Conservation (phyloP, 208 protist genomes). For the Acanthamoeba sp. region DNA sequence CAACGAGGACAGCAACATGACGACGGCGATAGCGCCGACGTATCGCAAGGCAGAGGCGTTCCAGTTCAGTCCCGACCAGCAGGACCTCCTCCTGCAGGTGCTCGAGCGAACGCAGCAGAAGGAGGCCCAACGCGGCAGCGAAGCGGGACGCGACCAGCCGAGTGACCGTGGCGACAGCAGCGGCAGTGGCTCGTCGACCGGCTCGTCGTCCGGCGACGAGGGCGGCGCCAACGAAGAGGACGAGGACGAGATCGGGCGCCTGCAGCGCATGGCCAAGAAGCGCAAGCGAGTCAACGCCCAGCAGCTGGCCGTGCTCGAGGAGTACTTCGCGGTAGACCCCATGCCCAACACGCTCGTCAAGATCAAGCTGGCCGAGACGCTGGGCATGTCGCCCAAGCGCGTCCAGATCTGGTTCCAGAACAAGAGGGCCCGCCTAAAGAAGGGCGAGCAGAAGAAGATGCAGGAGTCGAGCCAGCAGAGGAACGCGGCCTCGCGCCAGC, state of each 20-base stretch:
- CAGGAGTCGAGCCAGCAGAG: background rate
- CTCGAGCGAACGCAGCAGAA: constrained; percentile 3
- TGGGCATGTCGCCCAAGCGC: constrained; percentile 33
- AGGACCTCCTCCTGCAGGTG: background rate
- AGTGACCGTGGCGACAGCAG: background rate
- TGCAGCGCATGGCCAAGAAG: constrained; percentile 23
- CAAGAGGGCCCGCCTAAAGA: background rate
- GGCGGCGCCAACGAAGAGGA: background rate
- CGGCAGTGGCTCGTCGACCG: background rate
- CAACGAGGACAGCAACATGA: background rate
- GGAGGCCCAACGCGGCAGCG: background rate
- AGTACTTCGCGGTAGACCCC: background rate
- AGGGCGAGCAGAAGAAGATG: constrained; percentile 45
- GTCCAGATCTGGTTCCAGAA: constrained; percentile 52
- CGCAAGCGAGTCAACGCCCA: constrained; percentile 6
- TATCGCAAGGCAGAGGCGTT: background rate
- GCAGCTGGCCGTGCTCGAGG: constrained; percentile 35
- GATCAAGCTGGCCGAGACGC: constrained; percentile 35
- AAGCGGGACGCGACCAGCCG: background rate
- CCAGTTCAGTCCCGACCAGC: constrained; percentile 32
- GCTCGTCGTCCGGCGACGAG: background rate
- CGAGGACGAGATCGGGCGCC: background rate
- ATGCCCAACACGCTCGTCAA: constrained; percentile 7
- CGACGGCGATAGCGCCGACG: background rate
- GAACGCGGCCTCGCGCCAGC: background rate